Evolutionary conservation across 202 grass and related monocot genomes (phyloP), one percentile per base, ranked within the genome.

Genomic region (Panicum virgatum): DNA sequence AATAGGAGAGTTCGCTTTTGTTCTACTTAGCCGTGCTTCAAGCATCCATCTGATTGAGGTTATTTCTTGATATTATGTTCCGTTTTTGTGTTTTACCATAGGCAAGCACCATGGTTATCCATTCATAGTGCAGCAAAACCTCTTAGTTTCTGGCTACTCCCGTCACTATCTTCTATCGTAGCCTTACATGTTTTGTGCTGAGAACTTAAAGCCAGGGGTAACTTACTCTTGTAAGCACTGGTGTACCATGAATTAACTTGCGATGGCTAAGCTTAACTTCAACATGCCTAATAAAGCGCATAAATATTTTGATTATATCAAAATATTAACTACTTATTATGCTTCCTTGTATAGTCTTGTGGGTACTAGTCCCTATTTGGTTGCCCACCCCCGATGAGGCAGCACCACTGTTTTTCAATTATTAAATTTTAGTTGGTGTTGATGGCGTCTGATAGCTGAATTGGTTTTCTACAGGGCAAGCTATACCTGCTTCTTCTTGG

Each of bases 1-100:
- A 84, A 99, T 99, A 80, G 96, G 96, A 61, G 96, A 99, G 87
- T 99, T 99, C 87, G 91, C 96, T 67, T 99, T 99, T 90, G 96
- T 99, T 71, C 93, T 99, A 80, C 86, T 96, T 57, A 99, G 96
- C 69, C 96, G 96, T 86, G 96, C 96, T 87, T 99, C 96, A 89
- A 99, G 94, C 77, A 83, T 99, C 46, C 93, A 99, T 93, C 85
- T 99, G 25, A 94, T 99, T 57, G 93, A 99, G 96, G 96, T 96
- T 78, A 84, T 85, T 83, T 87, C 78, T 84, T 27, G 19, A 88
- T 60, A 69, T 29, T 68, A 69, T 67, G 36, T 68, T 77, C 20
- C 67, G 73, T 78, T 57, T 50, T 37, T 63, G n/a, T 89, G 44
- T 58, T 85, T 14, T 46, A 52, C 42, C 4, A 44, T 1, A 72